phyloP scores from a whole-genome alignment of 768 basidiomycete genomes.

The Fomitopsis pulvina region DNA sequence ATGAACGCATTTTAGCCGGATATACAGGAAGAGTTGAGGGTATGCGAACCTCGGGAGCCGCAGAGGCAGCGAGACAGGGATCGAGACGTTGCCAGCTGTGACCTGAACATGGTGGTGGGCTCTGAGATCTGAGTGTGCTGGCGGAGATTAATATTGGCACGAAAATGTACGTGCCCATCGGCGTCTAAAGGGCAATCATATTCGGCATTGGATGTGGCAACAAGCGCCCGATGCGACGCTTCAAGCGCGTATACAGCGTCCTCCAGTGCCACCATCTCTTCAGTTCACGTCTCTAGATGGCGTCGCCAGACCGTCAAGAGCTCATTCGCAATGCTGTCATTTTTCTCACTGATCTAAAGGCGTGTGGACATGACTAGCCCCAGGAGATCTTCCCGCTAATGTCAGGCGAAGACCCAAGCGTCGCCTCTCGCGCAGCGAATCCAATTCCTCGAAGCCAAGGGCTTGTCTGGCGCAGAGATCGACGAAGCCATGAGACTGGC shows the following conservation, averaged over 20 bases:
- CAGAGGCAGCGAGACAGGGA: slow-evolving; percentile 41
- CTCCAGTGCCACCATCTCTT: background rate
- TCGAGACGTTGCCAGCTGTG: slow-evolving; percentile 43
- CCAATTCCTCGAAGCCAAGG: slow-evolving; percentile 94
- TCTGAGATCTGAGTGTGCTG: slow-evolving; percentile 1
- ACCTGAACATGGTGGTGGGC: slow-evolving; percentile 34
- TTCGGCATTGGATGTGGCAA: no score
- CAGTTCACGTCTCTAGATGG: slow-evolving; percentile 30
- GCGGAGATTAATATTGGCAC: slow-evolving; percentile 3
- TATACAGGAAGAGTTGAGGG: background rate
- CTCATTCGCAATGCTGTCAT: slow-evolving; percentile 75
- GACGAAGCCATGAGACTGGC: slow-evolving; percentile 75
- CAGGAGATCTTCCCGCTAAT: slow-evolving; percentile 1
- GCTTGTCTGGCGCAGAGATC: slow-evolving; percentile 77
- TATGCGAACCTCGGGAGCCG: slow-evolving; percentile 36
- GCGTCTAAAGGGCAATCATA: background rate
- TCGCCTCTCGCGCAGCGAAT: slow-evolving; percentile 81
- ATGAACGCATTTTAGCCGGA: background rate
- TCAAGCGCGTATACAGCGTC: no score
- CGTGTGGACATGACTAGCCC: slow-evolving; percentile 21
- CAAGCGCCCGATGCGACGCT: no score
- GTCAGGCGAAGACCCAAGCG: slow-evolving; percentile 50
- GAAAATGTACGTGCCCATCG: background rate
- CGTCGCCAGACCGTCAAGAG: slow-evolving; percentile 57
- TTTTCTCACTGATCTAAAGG: slow-evolving; percentile 84